These are phyloP conservation scores for Dalbergia oliveri DNA, from an alignment of 306 rosid species.

Conservation along the genomic window DNA sequence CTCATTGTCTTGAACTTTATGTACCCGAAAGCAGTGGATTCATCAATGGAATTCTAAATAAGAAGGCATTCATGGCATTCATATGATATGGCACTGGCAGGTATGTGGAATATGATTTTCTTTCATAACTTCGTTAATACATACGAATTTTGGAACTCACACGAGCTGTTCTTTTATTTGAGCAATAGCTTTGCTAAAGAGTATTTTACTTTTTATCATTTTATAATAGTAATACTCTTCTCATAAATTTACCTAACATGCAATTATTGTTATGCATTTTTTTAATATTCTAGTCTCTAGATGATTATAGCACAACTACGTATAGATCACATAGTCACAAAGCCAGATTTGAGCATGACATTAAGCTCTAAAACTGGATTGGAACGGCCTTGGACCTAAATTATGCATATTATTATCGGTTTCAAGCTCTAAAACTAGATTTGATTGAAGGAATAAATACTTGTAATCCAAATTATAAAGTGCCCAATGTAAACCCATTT, in stretches of 20 bases:
- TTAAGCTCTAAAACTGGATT: not conserved
- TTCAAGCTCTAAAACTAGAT: not conserved
- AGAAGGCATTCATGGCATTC: not conserved
- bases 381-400: not conserved
- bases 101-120: not conserved
- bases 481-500: conserved; percentile 15
- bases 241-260: too few relatives aligned
- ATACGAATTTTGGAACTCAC: not conserved
- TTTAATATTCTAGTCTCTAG: not conserved
- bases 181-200: not conserved
- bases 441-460: not conserved
- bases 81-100: not conserved
- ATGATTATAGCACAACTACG: not conserved
- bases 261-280: too few relatives aligned
- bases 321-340: not conserved
- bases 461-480: not conserved
- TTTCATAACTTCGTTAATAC: not conserved
- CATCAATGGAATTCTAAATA: conserved; percentile 1
- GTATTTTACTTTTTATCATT: too few relatives aligned
- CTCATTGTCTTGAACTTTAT: too few relatives aligned
- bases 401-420: too few relatives aligned
- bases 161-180: not conserved
- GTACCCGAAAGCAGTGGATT: too few relatives aligned
- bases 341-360: not conserved
- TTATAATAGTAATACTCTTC: too few relatives aligned